Base-by-base conservation (phyloP, 2,329 filamentous ascomycete species). In the Diaporthe sp. region DNA sequence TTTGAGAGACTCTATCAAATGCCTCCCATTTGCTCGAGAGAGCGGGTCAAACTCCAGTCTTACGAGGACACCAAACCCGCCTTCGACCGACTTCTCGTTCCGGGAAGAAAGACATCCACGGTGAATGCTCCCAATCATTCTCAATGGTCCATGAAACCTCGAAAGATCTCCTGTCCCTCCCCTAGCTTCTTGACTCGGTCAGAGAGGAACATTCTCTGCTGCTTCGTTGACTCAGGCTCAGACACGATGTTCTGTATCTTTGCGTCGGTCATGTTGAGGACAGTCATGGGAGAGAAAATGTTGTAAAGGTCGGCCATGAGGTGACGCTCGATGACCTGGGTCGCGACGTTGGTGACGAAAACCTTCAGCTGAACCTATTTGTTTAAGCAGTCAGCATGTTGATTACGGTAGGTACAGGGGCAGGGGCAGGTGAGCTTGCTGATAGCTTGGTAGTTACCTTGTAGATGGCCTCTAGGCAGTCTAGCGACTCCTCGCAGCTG, bases 291-390 rank as follows among this genome's bases (percentile, higher is more conserved):
- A 9, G 74, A 76, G 39, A 76, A 73, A 15, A 74, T 65, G 0
- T 34, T 4, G 0, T 73, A 1, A 5, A 76, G 53, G 7, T 58
- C 74, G 9, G 10, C 63, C 7, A 76, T 0, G 4, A 76, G 49
- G 53, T 61, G 71, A 5, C 71, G 74, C 34, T 74, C 74, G 4
- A 76, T 71, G 34, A 76, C 74, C 63, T 74, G 74, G 25, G 49
- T 60, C 2, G 42, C n/a, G 13, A 76, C 42, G 4, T 76, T 76
- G n/a, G 74, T 55, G 0, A 76, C 8, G 49, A 74, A 76, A 1
- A 60, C 51, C 22, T 76, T 74, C 39, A 47, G 12, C 4, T 74
- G 74, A 1, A 76, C 71, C 74, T 73, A 10, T 53, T 31, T 28
- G 28, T 28, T 28, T 28, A 28, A 28, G 28, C 28, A 28, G 28